phyloP scores from a whole-genome alignment of 345 rosid species.

The Salix purpurea region DNA sequence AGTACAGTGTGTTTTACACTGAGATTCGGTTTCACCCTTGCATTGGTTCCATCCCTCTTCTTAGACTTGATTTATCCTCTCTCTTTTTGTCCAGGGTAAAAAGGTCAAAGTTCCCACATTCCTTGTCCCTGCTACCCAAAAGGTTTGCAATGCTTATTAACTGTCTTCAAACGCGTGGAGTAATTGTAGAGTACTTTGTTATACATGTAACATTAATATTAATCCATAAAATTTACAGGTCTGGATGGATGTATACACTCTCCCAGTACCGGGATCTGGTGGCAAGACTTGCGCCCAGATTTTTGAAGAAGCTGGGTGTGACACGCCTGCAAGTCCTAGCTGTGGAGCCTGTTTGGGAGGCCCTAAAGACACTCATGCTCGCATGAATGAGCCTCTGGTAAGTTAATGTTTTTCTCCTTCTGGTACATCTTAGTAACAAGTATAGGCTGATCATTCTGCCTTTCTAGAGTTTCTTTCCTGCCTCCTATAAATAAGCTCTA shows the following conservation, averaged over 20 bases:
- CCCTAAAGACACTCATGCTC: slow-evolving; percentile 90
- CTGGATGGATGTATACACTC: slow-evolving; percentile 83
- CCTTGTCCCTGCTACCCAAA: slow-evolving; percentile 95
- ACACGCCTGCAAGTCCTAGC: slow-evolving; percentile 90
- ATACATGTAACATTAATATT: background rate
- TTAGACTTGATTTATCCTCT: background rate
- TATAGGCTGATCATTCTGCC: background rate
- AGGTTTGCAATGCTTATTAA: slow-evolving; percentile 38
- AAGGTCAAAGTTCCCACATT: slow-evolving; percentile 93
- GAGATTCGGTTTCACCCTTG: background rate
- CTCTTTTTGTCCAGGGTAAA: slow-evolving; percentile 52
- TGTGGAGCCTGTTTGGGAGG: slow-evolving; percentile 99
- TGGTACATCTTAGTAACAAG: background rate
- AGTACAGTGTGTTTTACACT: background rate
- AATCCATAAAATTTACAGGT: slow-evolving; percentile 40
- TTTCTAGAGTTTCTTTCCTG: background rate
- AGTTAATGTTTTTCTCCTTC: slow-evolving; percentile 5
- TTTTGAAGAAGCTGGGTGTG: slow-evolving; percentile 98
- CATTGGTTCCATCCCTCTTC: background rate
- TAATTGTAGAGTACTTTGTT: background rate
- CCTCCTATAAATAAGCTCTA: background rate
- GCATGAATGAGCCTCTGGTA: slow-evolving; percentile 83
- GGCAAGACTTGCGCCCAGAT: slow-evolving; percentile 96
- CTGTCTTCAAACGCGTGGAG: background rate
- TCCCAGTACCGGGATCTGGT: slow-evolving; percentile 92